Base-by-base conservation (phyloP, 106 monocot species). In the Allium cepa region DNA sequence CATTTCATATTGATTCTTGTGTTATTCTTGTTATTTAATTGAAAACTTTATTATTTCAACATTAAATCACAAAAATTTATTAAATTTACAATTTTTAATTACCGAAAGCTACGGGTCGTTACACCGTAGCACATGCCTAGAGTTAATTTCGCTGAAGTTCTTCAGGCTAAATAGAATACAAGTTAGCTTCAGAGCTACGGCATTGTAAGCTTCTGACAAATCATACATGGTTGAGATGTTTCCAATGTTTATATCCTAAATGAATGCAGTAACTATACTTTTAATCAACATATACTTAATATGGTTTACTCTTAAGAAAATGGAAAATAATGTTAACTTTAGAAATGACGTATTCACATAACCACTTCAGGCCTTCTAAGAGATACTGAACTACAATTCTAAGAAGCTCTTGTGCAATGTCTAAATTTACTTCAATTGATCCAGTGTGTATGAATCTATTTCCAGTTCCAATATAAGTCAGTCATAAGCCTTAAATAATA, bases 341-440 rank as follows among this genome's bases (percentile, higher is more conserved):
- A 4, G 97, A 86, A 53, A 99, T 99, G 11, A 84, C 64, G 72
- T 90, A 93, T 75, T 99, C 97, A 59, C 97, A 99, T 9, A 99
- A 74, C 6, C 97, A 89, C 72, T 93, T 99, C 51, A 99, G 87
- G 63, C 97, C 97, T 56, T 99, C 97, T 27, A 99, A 67, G 46
- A 99, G 89, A 83, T 99, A 99, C 66, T 99, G 97, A 78, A 92
- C 97, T 7, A 92, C 89, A 50, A 90, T 92, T 79, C 89, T 80
- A 49, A 99, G 90, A 36, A 99, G 89, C 67, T 99, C 97, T 79
- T 99, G 89, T 26, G 93, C 92, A 50, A 93, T 79, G 66, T 84
- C 83, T 48, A 17, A 62, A n/a, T 80, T 83, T 50, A 99, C 79
- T 17, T 87, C 83, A 46, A 85, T 87, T 27, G 90, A 93, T 1